These are phyloP conservation scores for Yarrowia sp. DNA, from an alignment of 805 yeast species.

Conservation along the genomic window DNA sequence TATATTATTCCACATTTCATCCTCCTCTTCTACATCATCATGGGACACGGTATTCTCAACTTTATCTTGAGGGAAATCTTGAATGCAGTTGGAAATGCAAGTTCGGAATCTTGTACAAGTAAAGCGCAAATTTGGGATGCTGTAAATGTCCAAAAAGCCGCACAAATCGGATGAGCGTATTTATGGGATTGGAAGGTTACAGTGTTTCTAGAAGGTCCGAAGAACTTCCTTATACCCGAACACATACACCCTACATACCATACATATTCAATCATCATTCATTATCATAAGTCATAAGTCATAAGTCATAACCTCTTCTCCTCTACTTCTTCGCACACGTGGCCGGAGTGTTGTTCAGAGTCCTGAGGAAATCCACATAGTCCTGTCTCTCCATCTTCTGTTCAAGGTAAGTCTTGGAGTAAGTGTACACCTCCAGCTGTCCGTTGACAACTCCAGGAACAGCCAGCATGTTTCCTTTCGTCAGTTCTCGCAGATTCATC, in stretches of 20 bases:
- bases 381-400: neutral
- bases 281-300: neutral
- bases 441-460: conserved; percentile 1
- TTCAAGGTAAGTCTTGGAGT: neutral
- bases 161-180: too few relatives aligned
- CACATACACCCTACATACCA: too few relatives aligned
- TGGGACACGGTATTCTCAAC: too few relatives aligned
- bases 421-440: conserved; percentile 2
- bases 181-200: too few relatives aligned
- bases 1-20: neutral
- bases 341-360: conserved; percentile 11
- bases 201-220: too few relatives aligned
- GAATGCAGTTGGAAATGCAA: too few relatives aligned
- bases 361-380: conserved; percentile 6
- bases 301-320: neutral
- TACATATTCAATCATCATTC: neutral
- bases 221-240: too few relatives aligned
- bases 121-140: too few relatives aligned
- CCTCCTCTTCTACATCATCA: neutral
- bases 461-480: neutral
- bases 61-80: too few relatives aligned
- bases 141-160: too few relatives aligned
- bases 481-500: conserved; percentile 11
- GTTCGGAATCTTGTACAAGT: too few relatives aligned
- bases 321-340: conserved; percentile 1